Evolutionary conservation across 2,329 filamentous ascomycete species (phyloP), one percentile per base, ranked within the genome.

Genomic region (Neurospora crassa): DNA sequence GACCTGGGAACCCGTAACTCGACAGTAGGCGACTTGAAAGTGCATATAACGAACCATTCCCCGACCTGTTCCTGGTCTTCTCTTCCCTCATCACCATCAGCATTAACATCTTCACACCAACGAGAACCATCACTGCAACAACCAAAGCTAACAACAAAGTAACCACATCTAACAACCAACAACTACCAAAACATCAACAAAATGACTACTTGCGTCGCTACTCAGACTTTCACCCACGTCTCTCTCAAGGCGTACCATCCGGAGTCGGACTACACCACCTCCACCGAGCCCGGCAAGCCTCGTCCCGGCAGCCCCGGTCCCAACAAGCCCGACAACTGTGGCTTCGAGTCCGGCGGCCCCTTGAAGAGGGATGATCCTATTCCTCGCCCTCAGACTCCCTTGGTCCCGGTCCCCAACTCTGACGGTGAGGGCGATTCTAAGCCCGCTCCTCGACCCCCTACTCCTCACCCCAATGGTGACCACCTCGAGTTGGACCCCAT

Each of bases 191-290:
- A 34, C 53, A 63, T 34, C 24, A 34, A 11, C 24, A 63, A 63
- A 37, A 63, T 63, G 53, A 5, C 53, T n/a, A 63, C 53, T n/a
- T 63, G 53, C 53, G 29, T 63, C 29, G 53, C 53, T 63, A 63
- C 53, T 16, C 16, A 63, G 53, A 63, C 29, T 63, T 63, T 34
- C 53, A 63, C 29, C 16, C 29, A 37, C 24, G 53, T 34, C 53
- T 63, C 24, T 34, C 53, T 18, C 53, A 18, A 63, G 53, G 53
- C 24, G 7, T 63, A 63, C 24, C 53, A 63, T 16, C 53, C 29
- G 53, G 53, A 63, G 53, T 29, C 53, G 24, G 29, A 53, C 20
- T 53, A 53, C 20, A 29, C 12, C 47, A 53, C 47, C 47, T 29
- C 47, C 20, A 20, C 20, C 2, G 20, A 16, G 20, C 47, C 20